Conservation (phyloP, 306 rosid species). For the Medicago lupulina region DNA sequence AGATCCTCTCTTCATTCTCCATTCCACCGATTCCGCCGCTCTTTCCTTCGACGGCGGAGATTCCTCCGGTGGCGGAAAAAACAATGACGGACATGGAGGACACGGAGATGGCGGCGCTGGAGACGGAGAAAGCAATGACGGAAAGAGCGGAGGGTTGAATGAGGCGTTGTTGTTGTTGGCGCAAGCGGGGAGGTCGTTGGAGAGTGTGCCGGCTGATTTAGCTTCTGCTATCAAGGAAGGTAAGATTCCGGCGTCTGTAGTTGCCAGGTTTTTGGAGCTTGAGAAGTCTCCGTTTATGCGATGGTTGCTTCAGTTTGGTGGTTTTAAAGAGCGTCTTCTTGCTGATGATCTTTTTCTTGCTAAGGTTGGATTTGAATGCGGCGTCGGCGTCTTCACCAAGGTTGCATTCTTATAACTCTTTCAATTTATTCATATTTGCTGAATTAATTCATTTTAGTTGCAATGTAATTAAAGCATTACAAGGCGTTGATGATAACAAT, state of each 20-base stretch:
- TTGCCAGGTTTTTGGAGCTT: constrained; percentile 67
- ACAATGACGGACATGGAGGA: constrained; percentile 19
- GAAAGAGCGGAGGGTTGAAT: constrained; percentile 28
- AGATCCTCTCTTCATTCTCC: constrained; percentile 34
- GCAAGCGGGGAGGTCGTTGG: constrained; percentile 72
- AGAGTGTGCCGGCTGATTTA: constrained; percentile 76
- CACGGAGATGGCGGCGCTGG: too few species aligned
- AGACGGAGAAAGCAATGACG: constrained; percentile 44
- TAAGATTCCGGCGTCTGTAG: constrained; percentile 76
- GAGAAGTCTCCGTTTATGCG: constrained; percentile 66
- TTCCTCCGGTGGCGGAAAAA: neutral
- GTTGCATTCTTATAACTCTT: constrained; percentile 40
- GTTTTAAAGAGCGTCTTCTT: constrained; percentile 82
- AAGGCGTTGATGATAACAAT: neutral
- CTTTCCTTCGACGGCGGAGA: neutral
- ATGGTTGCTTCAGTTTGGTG: constrained; percentile 86
- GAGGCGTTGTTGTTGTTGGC: constrained; percentile 73
- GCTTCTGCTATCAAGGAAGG: constrained; percentile 79
- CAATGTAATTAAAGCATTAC: too few species aligned
- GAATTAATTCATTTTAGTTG: too few species aligned
- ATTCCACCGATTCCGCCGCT: constrained; percentile 33
- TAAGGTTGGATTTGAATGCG: constrained; percentile 84
- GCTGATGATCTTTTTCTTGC: constrained; percentile 95
- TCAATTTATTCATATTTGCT: neutral
- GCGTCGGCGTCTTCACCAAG: constrained; percentile 96